Conservation (phyloP, 768 basidiomycete species). For the Kwoniella shandongensis region DNA sequence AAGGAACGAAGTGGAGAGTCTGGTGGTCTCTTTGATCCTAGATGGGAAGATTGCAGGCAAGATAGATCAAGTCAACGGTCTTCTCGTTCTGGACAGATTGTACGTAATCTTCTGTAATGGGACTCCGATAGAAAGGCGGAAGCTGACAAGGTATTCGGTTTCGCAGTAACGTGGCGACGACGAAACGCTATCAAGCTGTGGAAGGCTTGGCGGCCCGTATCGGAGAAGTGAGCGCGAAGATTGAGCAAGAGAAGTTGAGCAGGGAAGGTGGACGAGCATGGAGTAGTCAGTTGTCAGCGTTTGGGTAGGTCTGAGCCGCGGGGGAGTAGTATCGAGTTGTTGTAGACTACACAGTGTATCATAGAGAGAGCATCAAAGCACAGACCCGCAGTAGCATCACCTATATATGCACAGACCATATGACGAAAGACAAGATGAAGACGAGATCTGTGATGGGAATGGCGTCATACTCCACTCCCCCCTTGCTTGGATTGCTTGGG, state of each 20-base stretch:
- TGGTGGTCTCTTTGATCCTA: slow-evolving; percentile 87
- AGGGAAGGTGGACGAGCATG: slow-evolving; percentile 12
- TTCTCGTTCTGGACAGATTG: slow-evolving; percentile 84
- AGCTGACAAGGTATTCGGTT: too few species aligned
- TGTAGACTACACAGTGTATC: too few species aligned
- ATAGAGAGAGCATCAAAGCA: too few species aligned
- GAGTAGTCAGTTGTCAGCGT: slow-evolving; percentile 7
- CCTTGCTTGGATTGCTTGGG: background rate
- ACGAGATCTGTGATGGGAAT: too few species aligned
- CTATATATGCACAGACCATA: too few species aligned
- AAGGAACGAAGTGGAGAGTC: slow-evolving; percentile 84
- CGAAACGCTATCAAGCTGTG: slow-evolving; percentile 18
- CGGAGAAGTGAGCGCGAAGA: slow-evolving; percentile 7
- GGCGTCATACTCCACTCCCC: background rate
- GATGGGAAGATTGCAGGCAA: slow-evolving; percentile 96
- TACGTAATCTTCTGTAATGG: slow-evolving; percentile 27
- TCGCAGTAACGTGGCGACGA: slow-evolving; percentile 13
- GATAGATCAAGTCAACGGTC: slow-evolving; percentile 94
- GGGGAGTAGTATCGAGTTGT: too few species aligned
- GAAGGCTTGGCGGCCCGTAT: slow-evolving; percentile 12
- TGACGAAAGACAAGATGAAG: too few species aligned
- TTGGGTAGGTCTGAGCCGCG: slow-evolving; percentile 2
- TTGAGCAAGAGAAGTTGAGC: slow-evolving; percentile 23
- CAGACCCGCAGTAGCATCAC: too few species aligned
- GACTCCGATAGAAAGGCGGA: background rate